Evolutionary conservation across 371 early-diverging fungal genomes (phyloP).

Genomic region (Lichtheimia hyalospora): DNA sequence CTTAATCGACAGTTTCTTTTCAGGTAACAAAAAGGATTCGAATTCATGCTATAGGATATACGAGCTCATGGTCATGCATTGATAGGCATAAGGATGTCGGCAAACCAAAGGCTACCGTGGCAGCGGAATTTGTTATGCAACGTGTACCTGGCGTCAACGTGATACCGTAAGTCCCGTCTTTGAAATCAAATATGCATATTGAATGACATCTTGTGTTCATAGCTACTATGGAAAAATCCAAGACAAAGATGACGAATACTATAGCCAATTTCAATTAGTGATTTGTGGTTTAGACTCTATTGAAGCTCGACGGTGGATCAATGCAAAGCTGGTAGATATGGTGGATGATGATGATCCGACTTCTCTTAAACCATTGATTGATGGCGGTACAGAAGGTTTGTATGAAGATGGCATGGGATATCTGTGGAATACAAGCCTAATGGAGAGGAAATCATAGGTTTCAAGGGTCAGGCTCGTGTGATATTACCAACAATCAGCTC

Average conservation of each 20-base stretch:
- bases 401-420: neutral
- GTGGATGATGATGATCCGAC: constrained; percentile 69
- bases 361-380: constrained; percentile 85
- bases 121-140: constrained; percentile 87
- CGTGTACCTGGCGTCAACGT: constrained; percentile 80
- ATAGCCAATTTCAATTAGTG: constrained; percentile 82
- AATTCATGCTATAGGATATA: neutral
- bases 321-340: constrained; percentile 82
- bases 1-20: constrained; percentile 99
- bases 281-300: constrained; percentile 95
- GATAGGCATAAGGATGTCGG: constrained; percentile 77
- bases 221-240: constrained; percentile 88
- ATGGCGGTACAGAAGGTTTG: constrained; percentile 94
- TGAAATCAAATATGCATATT: neutral
- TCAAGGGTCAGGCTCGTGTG: constrained; percentile 93
- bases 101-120: constrained; percentile 80
- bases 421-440: neutral
- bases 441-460: constrained; percentile 41
- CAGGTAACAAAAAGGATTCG: constrained; percentile 33
- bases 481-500: constrained; percentile 82
- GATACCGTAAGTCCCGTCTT: constrained; percentile 63
- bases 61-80: neutral
- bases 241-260: constrained; percentile 92
- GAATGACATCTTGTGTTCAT: neutral
- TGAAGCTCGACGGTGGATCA: constrained; percentile 97